Conservation (phyloP, 495 filamentous ascomycete genomes). For the Aspergillus conjunctus region DNA sequence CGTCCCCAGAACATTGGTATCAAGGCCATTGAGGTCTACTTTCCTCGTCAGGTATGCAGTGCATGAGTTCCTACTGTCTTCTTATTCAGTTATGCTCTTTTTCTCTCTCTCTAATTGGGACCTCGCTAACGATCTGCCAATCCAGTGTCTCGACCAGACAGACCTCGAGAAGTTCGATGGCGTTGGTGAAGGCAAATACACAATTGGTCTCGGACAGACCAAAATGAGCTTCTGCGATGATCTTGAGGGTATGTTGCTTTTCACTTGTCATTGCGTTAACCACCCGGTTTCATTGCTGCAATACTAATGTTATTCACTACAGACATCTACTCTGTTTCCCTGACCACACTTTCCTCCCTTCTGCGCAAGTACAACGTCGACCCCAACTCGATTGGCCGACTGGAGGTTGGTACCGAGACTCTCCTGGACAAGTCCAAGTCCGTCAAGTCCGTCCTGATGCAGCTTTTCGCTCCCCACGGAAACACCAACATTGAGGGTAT, state of each 20-base stretch:
- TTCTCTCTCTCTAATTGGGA: background rate
- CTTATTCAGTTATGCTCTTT: background rate
- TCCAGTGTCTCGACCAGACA: constrained; percentile 90
- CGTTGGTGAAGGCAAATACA: constrained; percentile 93
- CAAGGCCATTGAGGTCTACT: constrained; percentile 99
- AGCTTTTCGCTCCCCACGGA: constrained; percentile 81
- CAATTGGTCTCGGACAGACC: constrained; percentile 98
- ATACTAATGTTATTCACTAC: constrained; percentile 11
- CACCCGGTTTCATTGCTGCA: background rate
- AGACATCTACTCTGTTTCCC: constrained; percentile 98
- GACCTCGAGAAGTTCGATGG: constrained; percentile 99
- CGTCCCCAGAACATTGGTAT: constrained; percentile 97
- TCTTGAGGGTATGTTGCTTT: constrained; percentile 80
- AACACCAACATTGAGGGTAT: constrained; percentile 95
- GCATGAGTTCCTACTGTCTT: constrained; percentile 12
- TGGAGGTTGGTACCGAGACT: constrained; percentile 98
- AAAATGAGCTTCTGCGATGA: constrained; percentile 99
- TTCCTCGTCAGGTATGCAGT: constrained; percentile 82
- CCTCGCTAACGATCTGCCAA: constrained; percentile 26
- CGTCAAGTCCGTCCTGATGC: constrained; percentile 99
- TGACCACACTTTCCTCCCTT: constrained; percentile 87
- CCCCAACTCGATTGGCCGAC: constrained; percentile 81
- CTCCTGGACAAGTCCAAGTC: constrained; percentile 99
- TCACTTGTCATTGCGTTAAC: background rate
- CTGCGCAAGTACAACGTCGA: constrained; percentile 94